phyloP scores from a whole-genome alignment of 768 basidiomycete species.

The Tylopilus vinaceipallidus region DNA sequence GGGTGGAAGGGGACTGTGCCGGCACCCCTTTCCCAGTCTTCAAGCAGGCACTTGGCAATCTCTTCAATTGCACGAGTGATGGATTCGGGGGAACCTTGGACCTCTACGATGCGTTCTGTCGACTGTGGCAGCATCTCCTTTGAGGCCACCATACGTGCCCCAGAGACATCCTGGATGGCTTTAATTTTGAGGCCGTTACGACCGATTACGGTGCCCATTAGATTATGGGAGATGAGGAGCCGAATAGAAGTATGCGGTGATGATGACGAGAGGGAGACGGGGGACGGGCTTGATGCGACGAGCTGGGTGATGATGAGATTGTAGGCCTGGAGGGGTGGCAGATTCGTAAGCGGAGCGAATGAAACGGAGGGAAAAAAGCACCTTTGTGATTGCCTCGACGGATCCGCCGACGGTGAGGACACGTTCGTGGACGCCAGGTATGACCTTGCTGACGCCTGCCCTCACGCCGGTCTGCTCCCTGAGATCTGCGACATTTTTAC shows the following conservation, averaged over 20 bases:
- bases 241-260: slow-evolving; percentile 81
- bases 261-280: slow-evolving; percentile 66
- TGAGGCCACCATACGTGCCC: slow-evolving; percentile 96
- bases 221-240: slow-evolving; percentile 96
- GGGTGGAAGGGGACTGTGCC: slow-evolving; percentile 98
- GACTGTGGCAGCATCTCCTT: slow-evolving; percentile 99
- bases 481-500: slow-evolving; percentile 96
- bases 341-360: slow-evolving; percentile 4
- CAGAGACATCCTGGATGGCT: slow-evolving; percentile 94
- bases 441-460: slow-evolving; percentile 98
- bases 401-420: slow-evolving; percentile 93
- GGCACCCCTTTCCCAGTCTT: slow-evolving; percentile 93
- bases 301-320: slow-evolving; percentile 92
- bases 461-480: slow-evolving; percentile 95
- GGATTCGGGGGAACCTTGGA: slow-evolving; percentile 89
- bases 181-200: slow-evolving; percentile 97
- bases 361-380: slow-evolving; percentile 33
- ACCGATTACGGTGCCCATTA: slow-evolving; percentile 99
- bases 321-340: slow-evolving; percentile 65
- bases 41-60: slow-evolving; percentile 91
- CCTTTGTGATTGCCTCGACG: slow-evolving; percentile 92
- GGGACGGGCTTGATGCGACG: slow-evolving; percentile 73
- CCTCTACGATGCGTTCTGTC: slow-evolving; percentile 97
- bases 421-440: slow-evolving; percentile 95
- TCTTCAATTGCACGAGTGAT: slow-evolving; percentile 94